Percentiles rank a stretch among this genome's conserved stretches.
phyloP scores from a whole-genome alignment of 495 filamentous ascomycete species.

The Wilcoxina mikolae region DNA sequence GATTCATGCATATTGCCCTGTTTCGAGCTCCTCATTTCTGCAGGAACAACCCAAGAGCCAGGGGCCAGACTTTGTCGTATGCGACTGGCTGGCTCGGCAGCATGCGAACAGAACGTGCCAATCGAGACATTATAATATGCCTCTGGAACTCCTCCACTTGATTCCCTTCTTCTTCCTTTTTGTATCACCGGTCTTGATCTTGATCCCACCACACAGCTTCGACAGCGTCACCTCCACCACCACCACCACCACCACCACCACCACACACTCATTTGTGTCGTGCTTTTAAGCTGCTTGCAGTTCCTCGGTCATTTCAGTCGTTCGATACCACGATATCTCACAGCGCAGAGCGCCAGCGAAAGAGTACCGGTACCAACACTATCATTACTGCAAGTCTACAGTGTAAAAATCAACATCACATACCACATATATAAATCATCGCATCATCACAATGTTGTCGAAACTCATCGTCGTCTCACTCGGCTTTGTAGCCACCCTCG shows the following conservation, averaged over 20 bases:
- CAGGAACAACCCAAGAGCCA: too few species aligned
- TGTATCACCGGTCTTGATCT: background rate
- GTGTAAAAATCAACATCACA: background rate
- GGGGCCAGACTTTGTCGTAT: too few species aligned
- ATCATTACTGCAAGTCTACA: background rate
- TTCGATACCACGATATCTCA: background rate
- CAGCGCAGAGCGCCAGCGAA: background rate
- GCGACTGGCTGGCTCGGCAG: too few species aligned
- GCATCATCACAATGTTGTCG: background rate
- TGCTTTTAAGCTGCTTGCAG: background rate
- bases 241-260: background rate
- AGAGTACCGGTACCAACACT: background rate
- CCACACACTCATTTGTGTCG: background rate
- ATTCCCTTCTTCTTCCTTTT: conserved; percentile 5
- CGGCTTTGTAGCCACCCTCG: background rate
- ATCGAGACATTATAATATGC: too few species aligned
- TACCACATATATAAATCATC: background rate
- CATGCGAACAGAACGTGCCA: too few species aligned
- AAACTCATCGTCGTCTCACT: background rate
- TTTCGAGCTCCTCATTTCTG: too few species aligned
- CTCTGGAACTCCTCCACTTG: background rate
- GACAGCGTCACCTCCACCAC: background rate
- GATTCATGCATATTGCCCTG: too few species aligned
- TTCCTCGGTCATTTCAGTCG: background rate
- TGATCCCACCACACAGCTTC: background rate